Evolutionary conservation across 2,329 filamentous ascomycete species (phyloP), one percentile per base, ranked within the genome.

Genomic region (Colletotrichum euphorbiae): DNA sequence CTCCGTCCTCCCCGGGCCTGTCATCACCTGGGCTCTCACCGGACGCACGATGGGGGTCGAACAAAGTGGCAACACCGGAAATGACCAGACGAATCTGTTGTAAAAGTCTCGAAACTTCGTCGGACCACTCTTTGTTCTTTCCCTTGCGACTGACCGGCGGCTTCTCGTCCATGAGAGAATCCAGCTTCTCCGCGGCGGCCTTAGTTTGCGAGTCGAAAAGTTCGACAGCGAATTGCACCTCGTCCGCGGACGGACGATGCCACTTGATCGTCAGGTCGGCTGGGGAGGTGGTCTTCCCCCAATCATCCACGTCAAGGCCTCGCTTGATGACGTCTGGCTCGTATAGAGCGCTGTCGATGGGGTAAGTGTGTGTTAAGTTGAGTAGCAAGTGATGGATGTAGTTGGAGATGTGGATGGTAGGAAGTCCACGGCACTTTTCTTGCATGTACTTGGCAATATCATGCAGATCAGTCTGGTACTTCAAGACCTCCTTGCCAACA

Each of bases 71-170:
- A 66, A 97, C 90, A 60, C 96, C 96, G 3, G 95, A 97, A 28
- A 97, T 89, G 50, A 97, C 89, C n/a, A 99, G 85, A 33, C 95
- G 87, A 13, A 99, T 84, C 58, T 98, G 90, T 12, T 95, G 93
- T 64, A 99, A 85, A 72, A 97, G 93, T 62, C 96, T 86, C 2
- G 94, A 95, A 31, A 98, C 91, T 77, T 99, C 97, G 77, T 99
- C 96, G 0, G 95, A 98, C 96, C 96, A 99, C 74, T 98, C 95
- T 79, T 98, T 99, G 73, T 97, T 97, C 77, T 95, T 97, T 42
- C 96, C 96, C 72, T 94, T 95, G 64, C 95, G 89, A 78, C 94
- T 97, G 60, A 98, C 91, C 2, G 90, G 91, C 1, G 94, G 91
- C 40, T 91, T 87, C 51, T 93, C 90, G 70, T 92, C 90, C 75